A percentile compares a stretch with the other conserved stretches of the same genome.
phyloP scores from a whole-genome alignment of 2,329 filamentous ascomycete species.

The Diaporthe nobilis region DNA sequence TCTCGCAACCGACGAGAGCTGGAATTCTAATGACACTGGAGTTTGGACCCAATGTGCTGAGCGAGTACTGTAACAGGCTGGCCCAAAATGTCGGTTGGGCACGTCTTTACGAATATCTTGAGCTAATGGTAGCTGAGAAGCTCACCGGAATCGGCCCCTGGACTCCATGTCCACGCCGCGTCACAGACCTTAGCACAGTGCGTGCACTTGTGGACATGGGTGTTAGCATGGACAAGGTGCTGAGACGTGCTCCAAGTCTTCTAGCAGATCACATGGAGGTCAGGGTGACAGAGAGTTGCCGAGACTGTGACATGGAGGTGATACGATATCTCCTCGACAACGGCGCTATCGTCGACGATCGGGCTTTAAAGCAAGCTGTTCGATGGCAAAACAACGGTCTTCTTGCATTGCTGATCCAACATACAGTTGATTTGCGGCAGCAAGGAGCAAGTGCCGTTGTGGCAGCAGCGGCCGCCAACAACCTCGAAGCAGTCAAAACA shows the following conservation, averaged over 20 bases:
- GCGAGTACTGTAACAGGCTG: neutral
- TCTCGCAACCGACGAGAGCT: neutral
- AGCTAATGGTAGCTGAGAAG: neutral
- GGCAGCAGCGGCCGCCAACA: neutral
- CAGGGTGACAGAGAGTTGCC: no score
- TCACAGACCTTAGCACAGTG: neutral
- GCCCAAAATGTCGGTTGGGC: neutral
- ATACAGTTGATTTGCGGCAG: neutral
- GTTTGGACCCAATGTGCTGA: accelerated
- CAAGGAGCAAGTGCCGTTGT: neutral
- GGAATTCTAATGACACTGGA: neutral
- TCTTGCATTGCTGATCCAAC: neutral
- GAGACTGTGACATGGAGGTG: neutral
- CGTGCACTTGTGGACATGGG: neutral
- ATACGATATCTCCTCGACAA: neutral
- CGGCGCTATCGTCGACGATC: neutral
- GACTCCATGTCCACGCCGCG: accelerated
- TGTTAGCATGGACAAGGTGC: neutral
- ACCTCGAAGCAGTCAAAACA: neutral
- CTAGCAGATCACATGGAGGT: neutral
- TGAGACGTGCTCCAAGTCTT: neutral
- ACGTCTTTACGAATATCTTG: neutral
- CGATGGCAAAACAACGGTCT: neutral
- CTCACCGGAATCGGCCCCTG: neutral
- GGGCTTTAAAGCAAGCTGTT: neutral